These are phyloP conservation scores for Carpinus fangiana DNA, from an alignment of 306 rosid genomes.

Conservation along the genomic window DNA sequence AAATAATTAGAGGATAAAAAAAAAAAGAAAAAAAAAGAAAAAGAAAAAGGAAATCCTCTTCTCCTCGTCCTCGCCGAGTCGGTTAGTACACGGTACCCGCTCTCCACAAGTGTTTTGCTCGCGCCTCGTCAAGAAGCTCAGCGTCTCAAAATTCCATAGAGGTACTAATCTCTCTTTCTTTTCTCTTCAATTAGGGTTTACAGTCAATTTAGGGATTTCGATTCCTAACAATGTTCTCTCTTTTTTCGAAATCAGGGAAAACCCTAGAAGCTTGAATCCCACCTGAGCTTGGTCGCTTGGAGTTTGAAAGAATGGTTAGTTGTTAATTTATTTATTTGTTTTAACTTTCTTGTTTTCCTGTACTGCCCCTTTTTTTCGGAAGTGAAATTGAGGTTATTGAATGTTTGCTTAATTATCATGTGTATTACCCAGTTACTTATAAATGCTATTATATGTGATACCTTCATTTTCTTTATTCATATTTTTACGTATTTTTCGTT, in stretches of 20 bases:
- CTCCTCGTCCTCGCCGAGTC: not conserved
- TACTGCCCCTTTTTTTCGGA: not conserved
- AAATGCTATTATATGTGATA: not conserved
- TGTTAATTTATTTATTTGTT: not conserved
- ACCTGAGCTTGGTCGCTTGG: not conserved
- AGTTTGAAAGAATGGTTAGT: constrained; percentile 30
- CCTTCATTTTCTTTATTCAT: not conserved
- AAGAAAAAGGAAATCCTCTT: not conserved
- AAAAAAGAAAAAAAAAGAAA: not conserved
- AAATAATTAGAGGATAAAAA: no score
- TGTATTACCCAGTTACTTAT: not conserved
- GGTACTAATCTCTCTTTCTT: not conserved
- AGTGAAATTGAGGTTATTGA: not conserved
- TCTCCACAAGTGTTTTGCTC: not conserved
- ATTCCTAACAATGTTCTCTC: not conserved
- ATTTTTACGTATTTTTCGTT: not conserved
- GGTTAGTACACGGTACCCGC: not conserved
- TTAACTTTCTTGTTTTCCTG: not conserved
- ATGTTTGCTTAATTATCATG: not conserved
- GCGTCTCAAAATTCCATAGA: not conserved
- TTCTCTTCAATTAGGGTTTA: not conserved
- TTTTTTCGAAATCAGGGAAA: not conserved
- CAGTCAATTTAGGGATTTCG: not conserved
- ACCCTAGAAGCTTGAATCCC: not conserved
- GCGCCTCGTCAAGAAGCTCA: not conserved